Evolutionary conservation across 2,329 filamentous ascomycete genomes (phyloP).

Genomic region (Stachybotrys elegans): DNA sequence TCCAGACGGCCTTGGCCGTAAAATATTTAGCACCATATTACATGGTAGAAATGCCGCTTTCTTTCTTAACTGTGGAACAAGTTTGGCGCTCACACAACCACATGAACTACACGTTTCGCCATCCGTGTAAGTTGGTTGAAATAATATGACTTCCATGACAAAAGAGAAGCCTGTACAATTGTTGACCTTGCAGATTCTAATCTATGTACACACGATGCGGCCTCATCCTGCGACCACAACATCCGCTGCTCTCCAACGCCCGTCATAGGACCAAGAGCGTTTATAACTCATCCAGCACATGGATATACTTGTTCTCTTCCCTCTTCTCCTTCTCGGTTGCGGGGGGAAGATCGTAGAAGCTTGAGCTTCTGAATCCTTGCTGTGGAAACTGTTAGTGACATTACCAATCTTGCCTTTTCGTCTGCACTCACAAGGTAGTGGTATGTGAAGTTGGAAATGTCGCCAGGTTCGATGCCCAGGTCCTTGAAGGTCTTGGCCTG

Average conservation of each 20-base stretch:
- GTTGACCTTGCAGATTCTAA: conserved; percentile 20
- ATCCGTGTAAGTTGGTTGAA: too few relatives aligned
- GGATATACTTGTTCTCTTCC: conserved; percentile 95
- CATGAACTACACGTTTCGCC: too few relatives aligned
- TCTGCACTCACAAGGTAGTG: conserved; percentile 74
- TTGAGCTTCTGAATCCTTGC: conserved; percentile 86
- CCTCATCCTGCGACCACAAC: too few relatives aligned
- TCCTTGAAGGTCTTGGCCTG: conserved; percentile 94
- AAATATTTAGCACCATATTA: too few relatives aligned
- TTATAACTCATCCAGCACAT: conserved; percentile 85
- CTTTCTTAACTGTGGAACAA: too few relatives aligned
- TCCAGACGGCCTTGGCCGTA: too few relatives aligned
- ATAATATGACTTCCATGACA: too few relatives aligned
- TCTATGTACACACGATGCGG: conserved; percentile 26
- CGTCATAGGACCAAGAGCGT: too few relatives aligned
- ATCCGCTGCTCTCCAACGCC: too few relatives aligned
- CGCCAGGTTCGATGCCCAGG: conserved; percentile 81
- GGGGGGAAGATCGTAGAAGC: conserved; percentile 89
- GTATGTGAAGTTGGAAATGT: conserved; percentile 82
- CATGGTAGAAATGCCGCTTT: too few relatives aligned
- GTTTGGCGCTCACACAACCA: too few relatives aligned
- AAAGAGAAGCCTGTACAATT: conserved; percentile 24
- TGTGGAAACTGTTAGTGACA: conserved; percentile 34
- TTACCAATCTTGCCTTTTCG: neutral
- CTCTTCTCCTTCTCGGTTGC: conserved; percentile 90